Evolutionary conservation across 257 asterid genomes (phyloP).

Genomic region (Thymus quinquecostatus): DNA sequence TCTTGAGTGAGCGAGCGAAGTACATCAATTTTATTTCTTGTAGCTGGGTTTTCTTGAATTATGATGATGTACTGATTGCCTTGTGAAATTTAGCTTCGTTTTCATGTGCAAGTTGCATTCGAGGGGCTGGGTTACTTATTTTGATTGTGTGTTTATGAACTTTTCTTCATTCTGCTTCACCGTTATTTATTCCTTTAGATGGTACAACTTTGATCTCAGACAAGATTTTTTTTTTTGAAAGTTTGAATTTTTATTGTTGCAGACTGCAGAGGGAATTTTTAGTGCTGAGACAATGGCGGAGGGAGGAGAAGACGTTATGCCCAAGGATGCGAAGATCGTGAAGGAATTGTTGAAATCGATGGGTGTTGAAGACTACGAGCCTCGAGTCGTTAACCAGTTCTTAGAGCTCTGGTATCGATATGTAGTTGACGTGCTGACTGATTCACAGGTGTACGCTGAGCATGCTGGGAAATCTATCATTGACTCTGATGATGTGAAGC

Average conservation of each 20-base stretch:
- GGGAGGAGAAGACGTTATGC: constrained; percentile 73
- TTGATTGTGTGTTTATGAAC: background rate
- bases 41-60: background rate
- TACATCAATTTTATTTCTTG: background rate
- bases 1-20: no score
- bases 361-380: constrained; percentile 89
- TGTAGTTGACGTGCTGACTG: constrained; percentile 75
- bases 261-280: constrained; percentile 12
- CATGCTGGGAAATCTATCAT: constrained; percentile 72
- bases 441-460: constrained; percentile 86
- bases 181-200: background rate
- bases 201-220: background rate
- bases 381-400: constrained; percentile 82
- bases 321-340: constrained; percentile 85
- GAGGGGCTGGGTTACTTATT: background rate
- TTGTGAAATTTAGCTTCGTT: background rate
- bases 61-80: background rate
- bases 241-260: background rate
- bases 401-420: constrained; percentile 82
- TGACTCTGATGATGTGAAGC: constrained; percentile 88
- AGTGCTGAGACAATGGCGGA: constrained; percentile 58
- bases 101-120: background rate
- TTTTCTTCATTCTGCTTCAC: background rate
- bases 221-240: no score
- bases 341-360: constrained; percentile 83